These are phyloP conservation scores for Saccharomycopsis crataegensis DNA, from an alignment of 1,139 yeast genomes.

Conservation along the genomic window DNA sequence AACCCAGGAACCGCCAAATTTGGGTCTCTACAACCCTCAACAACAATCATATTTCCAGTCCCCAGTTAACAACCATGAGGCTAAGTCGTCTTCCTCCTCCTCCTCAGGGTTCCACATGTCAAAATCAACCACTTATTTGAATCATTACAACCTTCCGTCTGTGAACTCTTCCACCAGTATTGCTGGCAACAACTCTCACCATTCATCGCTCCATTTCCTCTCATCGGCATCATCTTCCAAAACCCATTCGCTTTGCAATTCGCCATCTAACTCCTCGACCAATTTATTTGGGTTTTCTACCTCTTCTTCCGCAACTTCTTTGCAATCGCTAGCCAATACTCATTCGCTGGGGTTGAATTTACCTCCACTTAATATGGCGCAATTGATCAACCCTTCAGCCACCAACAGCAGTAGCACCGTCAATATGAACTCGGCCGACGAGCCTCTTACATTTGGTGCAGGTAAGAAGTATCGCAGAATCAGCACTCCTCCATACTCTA, in stretches of 20 bases:
- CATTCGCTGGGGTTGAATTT: too few relatives aligned
- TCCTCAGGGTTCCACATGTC: conserved; percentile 6
- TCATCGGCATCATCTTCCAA: conserved; percentile 8
- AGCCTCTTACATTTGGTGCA: conserved; percentile 16
- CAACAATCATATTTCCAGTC: not conserved
- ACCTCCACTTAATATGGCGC: conserved; percentile 14
- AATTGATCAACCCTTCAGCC: not conserved
- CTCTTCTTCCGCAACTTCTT: conserved; percentile 8
- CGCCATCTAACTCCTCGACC: conserved; percentile 4
- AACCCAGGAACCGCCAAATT: not conserved
- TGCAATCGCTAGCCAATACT: conserved; percentile 6
- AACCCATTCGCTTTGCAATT: conserved; percentile 10
- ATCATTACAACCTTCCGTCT: not conserved
- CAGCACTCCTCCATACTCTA: conserved; percentile 12
- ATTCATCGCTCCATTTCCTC: not conserved
- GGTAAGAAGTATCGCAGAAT: conserved; percentile 2
- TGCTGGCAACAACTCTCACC: too few relatives aligned
- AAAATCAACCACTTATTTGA: conserved; percentile 10
- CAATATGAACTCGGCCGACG: not conserved
- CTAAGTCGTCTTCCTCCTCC: not conserved
- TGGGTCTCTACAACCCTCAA: conserved; percentile 16
- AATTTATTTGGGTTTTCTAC: conserved; percentile 12
- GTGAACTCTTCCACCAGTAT: too few relatives aligned
- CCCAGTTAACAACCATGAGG: too few relatives aligned
- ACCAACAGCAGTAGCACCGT: not conserved